These are phyloP conservation scores for Incumbomyces lentus DNA, from an alignment of 2,329 filamentous ascomycete genomes.

Conservation along the genomic window DNA sequence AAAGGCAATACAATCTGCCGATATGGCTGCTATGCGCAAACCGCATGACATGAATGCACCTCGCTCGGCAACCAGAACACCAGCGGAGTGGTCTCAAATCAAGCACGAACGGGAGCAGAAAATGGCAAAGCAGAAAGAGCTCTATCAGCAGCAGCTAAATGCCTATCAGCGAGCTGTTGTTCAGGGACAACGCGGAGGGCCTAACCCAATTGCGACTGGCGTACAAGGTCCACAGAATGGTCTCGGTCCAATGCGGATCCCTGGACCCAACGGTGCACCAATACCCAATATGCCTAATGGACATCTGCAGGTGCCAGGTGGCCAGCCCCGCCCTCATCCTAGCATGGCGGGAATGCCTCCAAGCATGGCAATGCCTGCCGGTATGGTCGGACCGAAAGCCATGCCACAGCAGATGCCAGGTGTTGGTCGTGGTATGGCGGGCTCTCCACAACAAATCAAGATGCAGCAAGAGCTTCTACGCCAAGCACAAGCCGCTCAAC, in stretches of 20 bases:
- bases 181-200: constrained; percentile 33
- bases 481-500: constrained; percentile 29
- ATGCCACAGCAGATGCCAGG: constrained; percentile 51
- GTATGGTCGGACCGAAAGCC: constrained; percentile 34
- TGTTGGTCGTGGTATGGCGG: constrained; percentile 35
- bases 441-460: constrained; percentile 36
- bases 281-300: constrained; percentile 28
- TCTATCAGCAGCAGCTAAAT: constrained; percentile 54
- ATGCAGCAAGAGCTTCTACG: constrained; percentile 27
- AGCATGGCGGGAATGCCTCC: constrained; percentile 33
- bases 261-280: constrained; percentile 10
- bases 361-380: constrained; percentile 44
- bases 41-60: constrained; percentile 57
- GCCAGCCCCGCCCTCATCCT: constrained; percentile 30
- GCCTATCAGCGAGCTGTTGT: constrained; percentile 43
- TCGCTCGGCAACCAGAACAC: constrained; percentile 57
- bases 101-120: constrained; percentile 78
- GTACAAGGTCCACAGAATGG: constrained; percentile 35
- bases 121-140: constrained; percentile 45
- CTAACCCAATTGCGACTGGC: constrained; percentile 32
- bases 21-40: constrained; percentile 72
- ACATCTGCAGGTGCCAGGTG: constrained; percentile 24
- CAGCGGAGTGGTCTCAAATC: constrained; percentile 79
- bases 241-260: constrained; percentile 18
- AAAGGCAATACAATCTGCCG: constrained; percentile 74